These are phyloP conservation scores for Scedosporium dehoogii DNA, from an alignment of 2,329 filamentous ascomycete genomes.

Conservation along the genomic window DNA sequence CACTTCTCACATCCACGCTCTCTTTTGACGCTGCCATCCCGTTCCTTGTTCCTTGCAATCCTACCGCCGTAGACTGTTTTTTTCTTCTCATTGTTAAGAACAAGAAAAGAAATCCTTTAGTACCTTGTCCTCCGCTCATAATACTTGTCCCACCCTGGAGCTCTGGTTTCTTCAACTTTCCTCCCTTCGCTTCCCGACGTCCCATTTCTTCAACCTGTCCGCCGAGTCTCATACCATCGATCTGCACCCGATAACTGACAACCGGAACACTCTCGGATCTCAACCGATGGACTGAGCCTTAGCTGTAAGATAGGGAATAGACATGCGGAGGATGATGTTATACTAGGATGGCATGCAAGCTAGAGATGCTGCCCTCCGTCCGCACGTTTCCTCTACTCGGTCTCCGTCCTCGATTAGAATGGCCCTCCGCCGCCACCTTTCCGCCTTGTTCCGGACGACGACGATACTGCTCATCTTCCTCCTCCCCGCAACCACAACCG, in stretches of 20 bases:
- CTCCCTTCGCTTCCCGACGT: too few relatives aligned
- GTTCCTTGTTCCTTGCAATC: not conserved
- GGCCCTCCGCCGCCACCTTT: not conserved
- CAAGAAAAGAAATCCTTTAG: too few relatives aligned
- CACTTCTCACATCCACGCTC: not conserved
- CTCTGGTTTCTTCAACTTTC: too few relatives aligned
- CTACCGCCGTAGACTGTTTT: not conserved
- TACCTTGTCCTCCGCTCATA: too few relatives aligned
- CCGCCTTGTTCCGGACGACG: not conserved
- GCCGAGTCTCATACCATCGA: too few relatives aligned
- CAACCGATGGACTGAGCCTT: not conserved
- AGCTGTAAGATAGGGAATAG: not conserved
- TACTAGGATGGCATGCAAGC: not conserved
- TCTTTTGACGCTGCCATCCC: not conserved
- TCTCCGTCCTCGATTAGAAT: not conserved
- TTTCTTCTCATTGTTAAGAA: not conserved
- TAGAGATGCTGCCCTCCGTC: not conserved
- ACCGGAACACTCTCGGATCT: not conserved
- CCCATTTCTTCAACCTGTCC: too few relatives aligned
- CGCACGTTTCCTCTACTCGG: not conserved
- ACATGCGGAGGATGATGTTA: not conserved
- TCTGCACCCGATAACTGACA: not conserved
- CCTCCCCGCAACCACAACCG: not conserved
- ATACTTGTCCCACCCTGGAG: too few relatives aligned
- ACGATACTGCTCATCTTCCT: not conserved